Base-by-base conservation (phyloP, 1,284 basidiomycete species). In the Volvariella surrecta region DNA sequence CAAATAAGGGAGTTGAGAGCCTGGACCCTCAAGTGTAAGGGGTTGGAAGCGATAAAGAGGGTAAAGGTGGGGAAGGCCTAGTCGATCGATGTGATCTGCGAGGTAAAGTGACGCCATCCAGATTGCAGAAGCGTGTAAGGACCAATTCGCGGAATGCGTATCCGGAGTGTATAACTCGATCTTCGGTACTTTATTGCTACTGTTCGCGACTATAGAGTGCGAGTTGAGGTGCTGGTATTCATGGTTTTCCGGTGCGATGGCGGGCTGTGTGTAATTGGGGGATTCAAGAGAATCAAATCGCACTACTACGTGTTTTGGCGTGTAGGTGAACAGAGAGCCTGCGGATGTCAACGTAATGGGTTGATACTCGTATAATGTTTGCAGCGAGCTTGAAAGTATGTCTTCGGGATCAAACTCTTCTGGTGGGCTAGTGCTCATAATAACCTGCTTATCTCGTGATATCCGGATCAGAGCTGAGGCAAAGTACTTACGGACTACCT, bases 111-210 rank as follows among this genome's bases (percentile, higher is more conserved):
- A 74, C 3, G 83, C 70, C 3, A 70, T 61, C 85, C 83, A 88
- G 52, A 88, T 76, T 13, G 80, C 79, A 4, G 80, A 79, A 1
- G 83, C 84, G 48, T 88, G 83, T 3, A 88, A 58, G 3, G 71
- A 66, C 83, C 83, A 87, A 51, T 88, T 84, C 8, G 69, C 66
- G 8, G 79, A 61, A 9, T 71, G 62, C 3, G 83, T 80, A 52
- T 85, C 78, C 11, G 85, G 83, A 1, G 73, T 79, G 18, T 56
- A 56, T 38, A 87, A 59, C 3, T 47, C 57, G 38, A 71, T 57
- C 31, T 48, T 52, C 7, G 34, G 34, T 35, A 35, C 34, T 7
- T 19, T 19, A 35, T 35, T 6, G 13, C n/a, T 35, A n/a, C 13
- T 6, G 34, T 15, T 35, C n/a, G 13, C n/a, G 18, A 16, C 8